Percentiles rank a stretch among this genome's conserved stretches.
Evolutionary conservation across 1,139 yeast genomes (phyloP).

Genomic region (Nakaseomyces uthaithaninus): DNA sequence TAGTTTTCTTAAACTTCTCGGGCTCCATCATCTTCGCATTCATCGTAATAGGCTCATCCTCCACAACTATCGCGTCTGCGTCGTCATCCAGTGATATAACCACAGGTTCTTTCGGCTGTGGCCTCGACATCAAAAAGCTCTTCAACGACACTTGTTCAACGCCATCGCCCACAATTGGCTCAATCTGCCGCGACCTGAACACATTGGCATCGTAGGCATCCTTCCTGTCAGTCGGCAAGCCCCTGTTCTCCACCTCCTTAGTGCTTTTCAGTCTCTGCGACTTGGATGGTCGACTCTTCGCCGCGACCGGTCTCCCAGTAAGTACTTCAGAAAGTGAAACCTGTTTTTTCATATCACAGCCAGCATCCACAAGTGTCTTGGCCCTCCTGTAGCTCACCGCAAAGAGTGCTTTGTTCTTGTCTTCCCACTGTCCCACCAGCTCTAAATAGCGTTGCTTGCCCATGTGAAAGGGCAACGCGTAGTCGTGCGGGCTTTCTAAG

Average conservation of each 20-base stretch:
- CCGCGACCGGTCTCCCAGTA: conserved; percentile 4
- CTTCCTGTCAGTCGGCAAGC: neutral
- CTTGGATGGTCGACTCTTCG: conserved; percentile 2
- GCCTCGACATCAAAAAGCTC: conserved; percentile 2
- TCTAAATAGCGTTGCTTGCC: too few relatives aligned
- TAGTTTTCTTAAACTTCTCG: conserved; percentile 2
- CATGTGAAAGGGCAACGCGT: too few relatives aligned
- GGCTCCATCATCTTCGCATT: conserved; percentile 3
- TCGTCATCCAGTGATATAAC: conserved; percentile 2
- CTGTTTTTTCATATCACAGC: conserved; percentile 9
- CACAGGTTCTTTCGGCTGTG: neutral
- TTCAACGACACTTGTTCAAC: conserved; percentile 2
- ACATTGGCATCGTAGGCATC: neutral
- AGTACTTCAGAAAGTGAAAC: conserved; percentile 7
- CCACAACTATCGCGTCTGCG: neutral
- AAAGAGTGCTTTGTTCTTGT: too few relatives aligned
- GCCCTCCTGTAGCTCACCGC: too few relatives aligned
- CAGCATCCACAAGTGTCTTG: too few relatives aligned
- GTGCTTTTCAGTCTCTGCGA: neutral
- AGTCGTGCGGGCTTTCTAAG: too few relatives aligned
- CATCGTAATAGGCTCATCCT: conserved; percentile 5
- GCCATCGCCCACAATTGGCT: neutral
- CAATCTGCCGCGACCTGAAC: conserved; percentile 3
- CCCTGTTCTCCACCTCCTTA: neutral
- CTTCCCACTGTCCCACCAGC: too few relatives aligned